Conservation (phyloP, 2,329 filamentous ascomycete genomes). For the Magnaporthiopsis poae region DNA sequence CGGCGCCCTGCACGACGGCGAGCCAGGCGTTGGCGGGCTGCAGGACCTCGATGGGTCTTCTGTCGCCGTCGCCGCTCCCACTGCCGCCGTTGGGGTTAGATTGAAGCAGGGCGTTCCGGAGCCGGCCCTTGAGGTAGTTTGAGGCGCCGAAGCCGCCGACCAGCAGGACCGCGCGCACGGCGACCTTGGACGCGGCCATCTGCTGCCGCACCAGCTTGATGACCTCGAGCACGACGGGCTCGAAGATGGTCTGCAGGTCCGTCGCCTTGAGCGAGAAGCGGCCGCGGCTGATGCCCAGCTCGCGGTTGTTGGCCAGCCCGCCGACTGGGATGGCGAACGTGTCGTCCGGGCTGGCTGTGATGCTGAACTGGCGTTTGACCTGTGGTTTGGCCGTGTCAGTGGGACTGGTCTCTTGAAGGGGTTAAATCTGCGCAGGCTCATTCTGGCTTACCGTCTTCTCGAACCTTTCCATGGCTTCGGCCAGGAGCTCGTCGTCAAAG, state of each 20-base stretch:
- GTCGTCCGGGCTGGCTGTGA: slow-evolving; percentile 26
- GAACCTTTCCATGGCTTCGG: slow-evolving; percentile 32
- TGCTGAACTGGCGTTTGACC: slow-evolving; percentile 28
- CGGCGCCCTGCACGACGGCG: slow-evolving; percentile 40
- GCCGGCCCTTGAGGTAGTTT: slow-evolving; percentile 32
- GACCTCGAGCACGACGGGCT: slow-evolving; percentile 33
- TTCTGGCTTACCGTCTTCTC: slow-evolving; percentile 25
- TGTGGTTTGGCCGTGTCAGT: not conserved
- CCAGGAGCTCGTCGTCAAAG: slow-evolving; percentile 33
- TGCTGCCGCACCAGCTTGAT: slow-evolving; percentile 35
- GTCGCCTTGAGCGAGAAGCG: slow-evolving; percentile 27
- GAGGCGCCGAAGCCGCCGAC: slow-evolving; percentile 41
- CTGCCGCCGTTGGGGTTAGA: slow-evolving; percentile 8
- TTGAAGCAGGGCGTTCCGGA: slow-evolving; percentile 25
- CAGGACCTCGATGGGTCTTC: slow-evolving; percentile 28
- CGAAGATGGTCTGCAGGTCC: slow-evolving; percentile 33
- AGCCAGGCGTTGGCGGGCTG: slow-evolving; percentile 40
- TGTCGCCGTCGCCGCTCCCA: slow-evolving; percentile 3
- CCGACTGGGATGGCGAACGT: slow-evolving; percentile 27
- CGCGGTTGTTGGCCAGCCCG: slow-evolving; percentile 27
- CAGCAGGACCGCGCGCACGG: slow-evolving; percentile 35
- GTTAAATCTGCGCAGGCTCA: too few relatives aligned
- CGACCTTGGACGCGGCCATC: slow-evolving; percentile 29
- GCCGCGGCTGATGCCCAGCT: slow-evolving; percentile 27
- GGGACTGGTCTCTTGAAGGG: not conserved